Base-by-base conservation (phyloP, 1,284 basidiomycete species). In the Termitomyces sp. region DNA sequence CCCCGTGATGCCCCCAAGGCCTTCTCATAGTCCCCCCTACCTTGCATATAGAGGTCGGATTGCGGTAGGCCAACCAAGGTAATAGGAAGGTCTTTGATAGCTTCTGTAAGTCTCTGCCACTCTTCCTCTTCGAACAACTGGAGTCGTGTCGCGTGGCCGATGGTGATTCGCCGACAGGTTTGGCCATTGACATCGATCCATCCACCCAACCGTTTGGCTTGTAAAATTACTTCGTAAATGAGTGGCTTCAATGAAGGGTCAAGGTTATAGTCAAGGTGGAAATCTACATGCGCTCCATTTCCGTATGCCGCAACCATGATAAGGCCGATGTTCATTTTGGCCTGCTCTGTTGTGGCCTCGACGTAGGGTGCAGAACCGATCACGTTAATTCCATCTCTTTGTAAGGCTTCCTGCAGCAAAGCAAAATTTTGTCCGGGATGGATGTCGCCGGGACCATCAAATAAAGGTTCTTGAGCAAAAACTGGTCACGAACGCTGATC, bases 21-120 rank as follows among this genome's bases (percentile, higher is more conserved):
- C 37, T 63, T 62, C 30, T 66, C 58, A 34, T 58, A 50, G 11
- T 60, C 62, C 18, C 56, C 62, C 43, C 79, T 69, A 14, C 80
- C 81, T 71, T 82, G 81, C 78, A 84, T 84, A 66, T 84, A 86
- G 61, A 83, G 68, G 57, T 86, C 81, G 53, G 77, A 83, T 60
- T 83, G 80, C 8, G 81, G 83, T 9, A 85, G 69, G 2, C 78
- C 75, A 5, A 85, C 76, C 40, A 85, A 72, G 51, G 71, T 69
- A 46, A 83, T 69, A 1, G 80, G 77, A 14, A 82, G 69, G 14
- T 62, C 65, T 1, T 66, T 63, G 46, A 75, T 67, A 47, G 67
- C 64, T 18, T 57, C 56, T 26, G 55, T 60, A 18, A 80, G 68
- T 33, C 67, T 65, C 21, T 58, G 56, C 77, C 82, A 81, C 59